Base-by-base conservation (phyloP, 306 rosid genomes). In the Carpinus viminea region DNA sequence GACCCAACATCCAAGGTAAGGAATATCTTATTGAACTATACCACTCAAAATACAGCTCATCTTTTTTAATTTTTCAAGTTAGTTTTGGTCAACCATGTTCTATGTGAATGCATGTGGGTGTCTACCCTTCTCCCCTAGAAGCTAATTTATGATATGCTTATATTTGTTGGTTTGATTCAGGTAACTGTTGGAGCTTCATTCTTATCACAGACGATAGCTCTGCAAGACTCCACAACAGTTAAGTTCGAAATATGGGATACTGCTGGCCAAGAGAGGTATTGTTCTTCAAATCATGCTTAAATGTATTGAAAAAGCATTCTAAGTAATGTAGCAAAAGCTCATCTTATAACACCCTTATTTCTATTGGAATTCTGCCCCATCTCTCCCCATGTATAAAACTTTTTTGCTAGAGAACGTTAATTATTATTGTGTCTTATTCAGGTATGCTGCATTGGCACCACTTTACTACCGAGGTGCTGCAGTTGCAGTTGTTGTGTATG, bases 181-280 rank as follows among this genome's bases (percentile, higher is more conserved):
- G 99, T 96, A 79, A 96, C 99, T 60, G 98, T 96, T 57, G 99
- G 99, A 82, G 99, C 99, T 73, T 96, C 99, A 65, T 96, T 96
- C 90, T 89, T 96, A 90, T 90, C 98, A 21, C 99, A 96, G 88
- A 96, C 99, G 61, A 96, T 96, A 76, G 99, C 98, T 74, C 80
- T 96, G 84, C 99, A 96, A 88, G 99, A 96, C 86, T 96, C 99
- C 56, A 91, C 99, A 45, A 96, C 98, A 0, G 99, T 96, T 79
- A 96, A 96, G 88, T 96, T 96, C 85, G 99, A 96, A 91, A 96
- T 96, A 84, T 96, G 99, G 99, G 99, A 96, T 81, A 96, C 99
- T 56, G 99, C 99, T 81, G 99, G 99, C 71, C 99, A 96, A 80
- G 98, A 96, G 91, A 96, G 99, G 99, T 96, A 83, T 52, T 76